Evolutionary conservation across 2,329 filamentous ascomycete genomes (phyloP), one percentile per base, ranked within the genome.

Genomic region (Calonectria crousiana): DNA sequence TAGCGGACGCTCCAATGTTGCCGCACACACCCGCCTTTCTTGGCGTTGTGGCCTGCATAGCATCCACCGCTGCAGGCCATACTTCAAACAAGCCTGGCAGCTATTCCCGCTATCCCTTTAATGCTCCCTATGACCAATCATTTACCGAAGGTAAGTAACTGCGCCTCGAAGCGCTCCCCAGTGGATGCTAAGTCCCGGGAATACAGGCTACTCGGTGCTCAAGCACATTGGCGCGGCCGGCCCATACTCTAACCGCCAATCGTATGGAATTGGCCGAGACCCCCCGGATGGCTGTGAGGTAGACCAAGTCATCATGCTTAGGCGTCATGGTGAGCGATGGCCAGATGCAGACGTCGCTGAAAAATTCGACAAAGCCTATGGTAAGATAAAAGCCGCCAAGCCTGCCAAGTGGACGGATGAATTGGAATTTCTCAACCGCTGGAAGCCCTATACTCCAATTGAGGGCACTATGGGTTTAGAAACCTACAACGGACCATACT

Each of bases 251-350:
- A 60, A 60, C 56, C 56, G 56, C 20, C 56, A 60, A 60, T 60
- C 56, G 2, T 60, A 60, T 28, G 56, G 56, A 10, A 60, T 60
- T 41, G 56, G 56, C 34, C 56, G 56, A 41, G 56, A 60, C 8
- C 56, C 56, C 3, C 56, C 56, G 9, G 56, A 60, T 38, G 56
- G 56, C 30, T 60, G 56, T 9, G 56, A 60, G 13, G 56, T 60
- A 60, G 56, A 60, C 34, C 56, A 60, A 28, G 56, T 60, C n/a
- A 60, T 60, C n/a, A 60, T 60, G 56, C 56, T 60, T 34, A 60
- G 23, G 34, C 56, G 56, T 20, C 56, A 60, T 20, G 56, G 56
- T 9, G 56, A 60, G 23, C 56, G 56, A 38, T 60, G 56, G 56
- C 56, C 56, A 34, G 34, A 60, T 23, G n/a, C 34, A 41, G 23